phyloP scores from a whole-genome alignment of 148 eudicot species.

The Cornus controversa region DNA sequence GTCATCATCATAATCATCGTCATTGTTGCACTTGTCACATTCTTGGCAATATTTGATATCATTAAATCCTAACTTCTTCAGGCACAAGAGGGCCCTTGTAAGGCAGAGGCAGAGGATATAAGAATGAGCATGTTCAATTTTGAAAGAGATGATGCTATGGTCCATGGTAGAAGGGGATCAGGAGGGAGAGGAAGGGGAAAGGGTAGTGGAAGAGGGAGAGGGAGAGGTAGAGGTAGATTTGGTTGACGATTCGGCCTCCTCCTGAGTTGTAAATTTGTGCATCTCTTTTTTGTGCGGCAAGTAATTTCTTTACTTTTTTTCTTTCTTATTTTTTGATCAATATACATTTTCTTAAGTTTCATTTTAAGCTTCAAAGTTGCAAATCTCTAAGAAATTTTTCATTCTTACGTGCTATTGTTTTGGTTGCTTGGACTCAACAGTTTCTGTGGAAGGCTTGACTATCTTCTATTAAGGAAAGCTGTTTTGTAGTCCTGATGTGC shows the following conservation, averaged over 20 bases:
- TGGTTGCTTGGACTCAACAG: not conserved
- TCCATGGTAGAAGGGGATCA: slow-evolving; percentile 39
- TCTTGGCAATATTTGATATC: not conserved
- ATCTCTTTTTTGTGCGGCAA: not conserved
- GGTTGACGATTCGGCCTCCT: not conserved
- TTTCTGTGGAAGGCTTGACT: not conserved
- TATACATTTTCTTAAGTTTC: not conserved
- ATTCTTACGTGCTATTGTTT: not conserved
- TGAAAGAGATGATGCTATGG: slow-evolving; percentile 44
- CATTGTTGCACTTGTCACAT: not conserved
- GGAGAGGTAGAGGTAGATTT: slow-evolving; percentile 35
- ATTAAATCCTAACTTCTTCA: slow-evolving; percentile 18
- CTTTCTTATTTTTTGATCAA: not conserved
- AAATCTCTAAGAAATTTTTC: not conserved
- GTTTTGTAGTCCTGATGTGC: not conserved
- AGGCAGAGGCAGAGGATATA: slow-evolving; percentile 50
- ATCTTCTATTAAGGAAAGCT: not conserved
- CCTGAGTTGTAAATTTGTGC: not conserved
- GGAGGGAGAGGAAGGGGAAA: slow-evolving; percentile 61
- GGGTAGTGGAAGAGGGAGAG: slow-evolving; percentile 38
- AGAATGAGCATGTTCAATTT: slow-evolving; percentile 82
- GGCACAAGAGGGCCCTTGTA: slow-evolving; percentile 45
- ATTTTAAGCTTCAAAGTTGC: not conserved
- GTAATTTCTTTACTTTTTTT: not conserved
- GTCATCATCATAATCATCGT: not conserved